Conservation (phyloP, 345 rosid genomes). For the Aurinia saxatilis region DNA sequence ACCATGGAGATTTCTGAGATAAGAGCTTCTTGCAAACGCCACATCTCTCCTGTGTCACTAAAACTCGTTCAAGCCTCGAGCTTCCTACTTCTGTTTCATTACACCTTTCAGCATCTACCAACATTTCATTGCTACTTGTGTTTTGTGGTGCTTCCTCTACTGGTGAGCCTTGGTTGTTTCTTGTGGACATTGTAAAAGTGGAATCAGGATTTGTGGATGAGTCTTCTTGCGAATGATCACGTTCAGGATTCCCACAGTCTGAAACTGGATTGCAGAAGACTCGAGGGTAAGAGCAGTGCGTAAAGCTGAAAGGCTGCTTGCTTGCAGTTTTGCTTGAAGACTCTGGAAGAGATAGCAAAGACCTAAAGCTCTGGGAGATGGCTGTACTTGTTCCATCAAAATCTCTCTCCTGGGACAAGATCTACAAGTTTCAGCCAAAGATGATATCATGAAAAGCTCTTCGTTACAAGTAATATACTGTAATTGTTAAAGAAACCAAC, state of each 20-base stretch:
- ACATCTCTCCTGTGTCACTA: slow-evolving; percentile 44
- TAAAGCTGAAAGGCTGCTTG: slow-evolving; percentile 35
- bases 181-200: slow-evolving; percentile 38
- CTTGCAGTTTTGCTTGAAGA: slow-evolving; percentile 48
- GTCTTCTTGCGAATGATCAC: slow-evolving; percentile 26
- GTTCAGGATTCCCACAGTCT: slow-evolving; percentile 43
- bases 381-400: slow-evolving; percentile 24
- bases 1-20: slow-evolving; percentile 82
- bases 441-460: neutral
- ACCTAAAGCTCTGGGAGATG: slow-evolving; percentile 48
- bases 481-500: neutral
- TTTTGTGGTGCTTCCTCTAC: slow-evolving; percentile 44
- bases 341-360: slow-evolving; percentile 51
- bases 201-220: slow-evolving; percentile 12
- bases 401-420: slow-evolving; percentile 40
- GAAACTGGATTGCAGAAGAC: slow-evolving; percentile 80
- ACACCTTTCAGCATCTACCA: slow-evolving; percentile 57
- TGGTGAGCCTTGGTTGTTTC: slow-evolving; percentile 40
- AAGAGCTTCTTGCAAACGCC: slow-evolving; percentile 63
- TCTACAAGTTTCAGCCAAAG: slow-evolving; percentile 8
- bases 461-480: neutral
- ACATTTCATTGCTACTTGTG: slow-evolving; percentile 53
- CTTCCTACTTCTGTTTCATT: slow-evolving; percentile 47
- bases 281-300: slow-evolving; percentile 50
- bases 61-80: slow-evolving; percentile 29